Percentiles rank a stretch among this genome's conserved stretches.
Evolutionary conservation across 345 rosid genomes (phyloP).

Genomic region (Gossypioides kirkii): DNA sequence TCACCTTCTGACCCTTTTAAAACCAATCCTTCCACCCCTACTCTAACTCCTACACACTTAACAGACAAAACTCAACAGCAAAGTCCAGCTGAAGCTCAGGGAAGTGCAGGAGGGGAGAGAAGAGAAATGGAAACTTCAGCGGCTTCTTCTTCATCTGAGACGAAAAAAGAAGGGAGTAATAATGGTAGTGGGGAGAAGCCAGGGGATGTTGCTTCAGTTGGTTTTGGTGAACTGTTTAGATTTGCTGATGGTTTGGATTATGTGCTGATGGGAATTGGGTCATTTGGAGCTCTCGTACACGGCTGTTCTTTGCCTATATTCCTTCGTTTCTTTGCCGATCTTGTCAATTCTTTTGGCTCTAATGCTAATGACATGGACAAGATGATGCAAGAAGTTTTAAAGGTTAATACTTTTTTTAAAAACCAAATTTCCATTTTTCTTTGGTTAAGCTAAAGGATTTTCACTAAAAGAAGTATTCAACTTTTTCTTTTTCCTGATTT

Average conservation of each 20-base stretch:
- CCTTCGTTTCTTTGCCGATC: slow-evolving; percentile 97
- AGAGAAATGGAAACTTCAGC: slow-evolving; percentile 47
- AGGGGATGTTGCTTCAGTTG: slow-evolving; percentile 49
- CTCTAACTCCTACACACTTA: neutral
- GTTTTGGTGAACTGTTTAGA: slow-evolving; percentile 83
- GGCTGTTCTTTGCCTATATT: slow-evolving; percentile 96
- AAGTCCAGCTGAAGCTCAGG: slow-evolving; percentile 6
- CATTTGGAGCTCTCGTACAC: slow-evolving; percentile 88
- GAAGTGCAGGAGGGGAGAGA: slow-evolving; percentile 16
- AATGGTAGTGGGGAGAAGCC: slow-evolving; percentile 33
- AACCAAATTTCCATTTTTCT: neutral
- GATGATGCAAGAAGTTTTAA: slow-evolving; percentile 96
- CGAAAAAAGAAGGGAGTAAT: slow-evolving; percentile 26
- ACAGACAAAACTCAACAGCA: neutral
- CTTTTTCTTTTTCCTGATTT: slow-evolving; percentile 7
- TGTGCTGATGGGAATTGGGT: slow-evolving; percentile 92
- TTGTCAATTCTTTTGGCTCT: slow-evolving; percentile 96
- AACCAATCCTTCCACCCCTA: slow-evolving; percentile 25
- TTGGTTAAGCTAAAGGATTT: neutral
- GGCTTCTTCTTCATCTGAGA: slow-evolving; percentile 24
- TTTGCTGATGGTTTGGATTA: slow-evolving; percentile 95
- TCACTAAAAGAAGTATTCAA: neutral
- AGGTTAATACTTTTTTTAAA: slow-evolving; percentile 35
- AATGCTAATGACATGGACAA: slow-evolving; percentile 82
- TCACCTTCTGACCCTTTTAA: slow-evolving; percentile 25